Percentiles rank a stretch among this genome's conserved stretches.
Conservation (phyloP, 192 early-diverging fungal species). For the Podila epigama region DNA sequence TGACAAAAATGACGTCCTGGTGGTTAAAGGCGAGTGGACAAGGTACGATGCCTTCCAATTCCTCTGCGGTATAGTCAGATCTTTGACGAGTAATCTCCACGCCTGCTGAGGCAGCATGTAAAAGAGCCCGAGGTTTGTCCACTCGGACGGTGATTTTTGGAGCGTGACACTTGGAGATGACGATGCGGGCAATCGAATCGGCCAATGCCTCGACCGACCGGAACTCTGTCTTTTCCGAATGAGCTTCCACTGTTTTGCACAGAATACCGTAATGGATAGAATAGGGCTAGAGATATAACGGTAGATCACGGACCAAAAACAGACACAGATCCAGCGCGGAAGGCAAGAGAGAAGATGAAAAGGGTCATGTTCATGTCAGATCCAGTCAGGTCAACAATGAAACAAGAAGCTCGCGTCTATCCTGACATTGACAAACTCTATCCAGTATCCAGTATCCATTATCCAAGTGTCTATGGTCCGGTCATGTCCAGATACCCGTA, state of each 20-base stretch:
- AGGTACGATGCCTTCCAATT: constrained; percentile 36
- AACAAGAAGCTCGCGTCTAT: too few relatives aligned
- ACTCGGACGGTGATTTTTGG: constrained; percentile 73
- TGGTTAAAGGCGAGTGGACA: constrained; percentile 47
- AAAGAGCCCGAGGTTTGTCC: constrained; percentile 88
- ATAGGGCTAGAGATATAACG: constrained; percentile 60
- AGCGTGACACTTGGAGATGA: constrained; percentile 69
- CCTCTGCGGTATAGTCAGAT: constrained; percentile 50
- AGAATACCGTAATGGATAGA: constrained; percentile 88
- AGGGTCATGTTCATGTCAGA: too few relatives aligned
- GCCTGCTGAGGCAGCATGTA: constrained; percentile 89
- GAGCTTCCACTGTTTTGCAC: constrained; percentile 75
- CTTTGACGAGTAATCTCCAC: constrained; percentile 84
- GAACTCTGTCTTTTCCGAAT: constrained; percentile 76
- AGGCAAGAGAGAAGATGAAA: too few relatives aligned
- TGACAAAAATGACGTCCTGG: constrained; percentile 87
- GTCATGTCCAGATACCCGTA: too few relatives aligned
- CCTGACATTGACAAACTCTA: too few relatives aligned
- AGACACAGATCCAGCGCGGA: too few relatives aligned
- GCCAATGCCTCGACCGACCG: constrained; percentile 78
- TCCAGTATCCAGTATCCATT: too few relatives aligned
- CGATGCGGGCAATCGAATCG: constrained; percentile 66
- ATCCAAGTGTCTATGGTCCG: too few relatives aligned
- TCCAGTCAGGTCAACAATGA: too few relatives aligned
- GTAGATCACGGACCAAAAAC: too few relatives aligned